phyloP scores from a whole-genome alignment of 1,284 basidiomycete species.

The Cryptococcus depauperatus region DNA sequence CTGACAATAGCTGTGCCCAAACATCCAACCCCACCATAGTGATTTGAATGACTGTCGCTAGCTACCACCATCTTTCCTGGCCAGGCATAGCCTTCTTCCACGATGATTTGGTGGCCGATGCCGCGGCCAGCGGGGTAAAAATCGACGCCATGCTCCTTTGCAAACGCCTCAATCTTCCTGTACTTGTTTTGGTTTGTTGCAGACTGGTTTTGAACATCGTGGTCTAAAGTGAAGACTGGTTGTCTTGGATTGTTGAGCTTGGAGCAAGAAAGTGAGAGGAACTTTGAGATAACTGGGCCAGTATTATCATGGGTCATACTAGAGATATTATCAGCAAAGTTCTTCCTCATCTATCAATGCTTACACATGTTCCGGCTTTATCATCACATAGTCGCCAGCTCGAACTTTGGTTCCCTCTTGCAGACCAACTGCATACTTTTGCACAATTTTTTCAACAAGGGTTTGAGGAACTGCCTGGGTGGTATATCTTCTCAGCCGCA shows the following conservation, averaged over 20 bases:
- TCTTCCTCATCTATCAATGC: constrained; percentile 11
- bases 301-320: constrained; percentile 96
- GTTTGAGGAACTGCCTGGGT: constrained; percentile 60
- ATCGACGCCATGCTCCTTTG: constrained; percentile 75
- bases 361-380: constrained; percentile 84
- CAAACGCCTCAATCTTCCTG: constrained; percentile 83
- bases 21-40: constrained; percentile 95
- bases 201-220: constrained; percentile 96
- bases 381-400: constrained; percentile 99
- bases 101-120: constrained; percentile 93
- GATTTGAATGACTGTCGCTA: constrained; percentile 91
- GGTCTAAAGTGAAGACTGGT: constrained; percentile 92
- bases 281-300: constrained; percentile 93
- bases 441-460: constrained; percentile 94
- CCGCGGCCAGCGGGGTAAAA: constrained; percentile 97
- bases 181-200: constrained; percentile 93
- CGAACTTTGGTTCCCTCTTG: constrained; percentile 67
- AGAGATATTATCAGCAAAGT: constrained; percentile 6
- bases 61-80: constrained; percentile 88
- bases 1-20: constrained; percentile 94
- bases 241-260: constrained; percentile 65
- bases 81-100: constrained; percentile 95
- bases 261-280: constrained; percentile 89
- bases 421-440: constrained; percentile 87
- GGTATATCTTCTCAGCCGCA: no score